phyloP scores from a whole-genome alignment of 2,329 filamentous ascomycete species.

The Pyricularia sp. region DNA sequence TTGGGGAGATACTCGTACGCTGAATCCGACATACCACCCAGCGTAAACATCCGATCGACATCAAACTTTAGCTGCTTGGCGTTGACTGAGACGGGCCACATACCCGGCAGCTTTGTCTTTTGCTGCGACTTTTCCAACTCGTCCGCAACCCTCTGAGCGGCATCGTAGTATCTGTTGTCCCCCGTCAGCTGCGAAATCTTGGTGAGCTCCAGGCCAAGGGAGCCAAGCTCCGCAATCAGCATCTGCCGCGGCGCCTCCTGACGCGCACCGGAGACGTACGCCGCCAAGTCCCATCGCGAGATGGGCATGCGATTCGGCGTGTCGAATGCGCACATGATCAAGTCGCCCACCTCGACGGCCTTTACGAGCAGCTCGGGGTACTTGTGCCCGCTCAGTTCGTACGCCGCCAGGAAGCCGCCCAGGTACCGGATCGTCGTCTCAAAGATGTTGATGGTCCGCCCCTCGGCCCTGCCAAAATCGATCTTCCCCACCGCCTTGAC shows the following conservation, averaged over 20 bases:
- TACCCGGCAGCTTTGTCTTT: conserved; percentile 45
- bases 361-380: conserved; percentile 48
- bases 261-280: conserved; percentile 28
- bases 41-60: conserved; percentile 40
- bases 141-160: conserved; percentile 46
- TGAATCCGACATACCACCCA: conserved; percentile 48
- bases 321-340: conserved; percentile 59
- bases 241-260: conserved; percentile 33
- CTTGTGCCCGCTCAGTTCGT: conserved; percentile 28
- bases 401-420: conserved; percentile 19
- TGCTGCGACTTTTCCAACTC: conserved; percentile 44
- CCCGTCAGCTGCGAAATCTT: conserved; percentile 54
- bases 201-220: conserved; percentile 52
- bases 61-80: conserved; percentile 47
- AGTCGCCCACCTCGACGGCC: conserved; percentile 51
- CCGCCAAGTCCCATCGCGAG: conserved; percentile 45
- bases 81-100: conserved; percentile 51
- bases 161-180: conserved; percentile 52
- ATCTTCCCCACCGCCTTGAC: conserved; percentile 33
- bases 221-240: conserved; percentile 44
- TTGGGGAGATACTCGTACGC: conserved; percentile 57
- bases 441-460: conserved; percentile 26
- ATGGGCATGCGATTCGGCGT: conserved; percentile 60
- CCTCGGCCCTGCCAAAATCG: conserved; percentile 33
- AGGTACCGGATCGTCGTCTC: conserved; percentile 23